Evolutionary conservation across 192 early-diverging fungal genomes (phyloP), one percentile per base, ranked within the genome.

Genomic region (Podila minutissima): DNA sequence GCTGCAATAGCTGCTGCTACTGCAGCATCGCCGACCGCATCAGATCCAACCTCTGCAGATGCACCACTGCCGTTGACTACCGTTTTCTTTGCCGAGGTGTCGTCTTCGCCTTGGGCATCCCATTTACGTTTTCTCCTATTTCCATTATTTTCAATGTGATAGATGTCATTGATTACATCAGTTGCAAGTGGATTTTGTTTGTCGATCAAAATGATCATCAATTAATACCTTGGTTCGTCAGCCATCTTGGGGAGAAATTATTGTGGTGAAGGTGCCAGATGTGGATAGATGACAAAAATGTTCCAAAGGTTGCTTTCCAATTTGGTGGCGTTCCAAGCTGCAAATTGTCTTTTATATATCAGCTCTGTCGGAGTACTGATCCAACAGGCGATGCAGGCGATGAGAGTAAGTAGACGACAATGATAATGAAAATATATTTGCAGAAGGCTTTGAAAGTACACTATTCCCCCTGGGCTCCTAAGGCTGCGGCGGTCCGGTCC

Each of bases 1-100:
- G 84, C 86, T 8, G 88, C 89, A 22, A 83, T 73, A 33, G 83
- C 75, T 28, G 64, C 64, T 1, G 63, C 64, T 28, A 26, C 19
- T 46, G 64, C 38, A 24, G 24, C 64, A 11, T 63, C 46, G 22
- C 38, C 68, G 22, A 15, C 5, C 0, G 31, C 31, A 62, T 58
- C 59, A 33, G 20, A 26, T 58, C 19, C 67, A 24, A 20, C 41
- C 6, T 63, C 37, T 9, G 3, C 26, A 53, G 57, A 62, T 15
- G 35, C 17, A 11, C 15, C 29, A 65, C 53, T 50, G 9, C 5
- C 24, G 20, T 59, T 66, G 19, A 50, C 61, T 20, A 41, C 59
- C 26, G 41, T 28, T 24, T 59, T 76, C 38, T 70, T 76, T 35
- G 51, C 35, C 4, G 53, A 46, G 12, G 31, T 38, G 20, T 65